These are phyloP conservation scores for Fusarium nurragi DNA, from an alignment of 2,329 filamentous ascomycete genomes.

Conservation along the genomic window DNA sequence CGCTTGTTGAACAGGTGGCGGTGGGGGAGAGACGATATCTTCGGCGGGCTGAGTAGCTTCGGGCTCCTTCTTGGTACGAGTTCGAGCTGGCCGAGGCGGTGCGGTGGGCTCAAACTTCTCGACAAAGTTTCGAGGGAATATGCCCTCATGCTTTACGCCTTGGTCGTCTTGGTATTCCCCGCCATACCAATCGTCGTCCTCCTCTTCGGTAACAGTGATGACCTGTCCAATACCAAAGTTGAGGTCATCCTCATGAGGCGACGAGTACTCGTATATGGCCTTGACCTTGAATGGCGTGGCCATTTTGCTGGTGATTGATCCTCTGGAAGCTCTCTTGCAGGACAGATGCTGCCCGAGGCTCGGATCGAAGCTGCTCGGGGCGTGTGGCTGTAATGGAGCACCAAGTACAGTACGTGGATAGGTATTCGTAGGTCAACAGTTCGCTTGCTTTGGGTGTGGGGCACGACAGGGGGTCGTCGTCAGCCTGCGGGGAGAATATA, in stretches of 20 bases:
- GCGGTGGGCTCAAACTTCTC: constrained; percentile 93
- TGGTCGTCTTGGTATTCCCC: constrained; percentile 84
- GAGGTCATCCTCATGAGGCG: constrained; percentile 93
- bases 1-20: constrained; percentile 46
- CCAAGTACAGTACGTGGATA: constrained; percentile 31
- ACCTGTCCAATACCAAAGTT: constrained; percentile 86
- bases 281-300: constrained; percentile 89
- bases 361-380: constrained; percentile 41
- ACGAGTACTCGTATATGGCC: constrained; percentile 93
- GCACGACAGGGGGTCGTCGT: constrained; percentile 46
- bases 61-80: constrained; percentile 70
- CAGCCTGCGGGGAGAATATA: constrained; percentile 41
- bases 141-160: constrained; percentile 80
- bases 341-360: constrained; percentile 45
- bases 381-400: constrained; percentile 40
- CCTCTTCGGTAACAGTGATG: constrained; percentile 91
- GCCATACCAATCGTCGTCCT: constrained; percentile 93
- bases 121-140: constrained; percentile 97
- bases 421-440: constrained; percentile 38
- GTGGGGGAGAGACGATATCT: constrained; percentile 49
- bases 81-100: constrained; percentile 83
- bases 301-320: constrained; percentile 63
- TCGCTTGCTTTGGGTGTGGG: constrained; percentile 44
- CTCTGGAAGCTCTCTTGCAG: constrained; percentile 42
- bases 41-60: constrained; percentile 51